A percentile compares a stretch with the other conserved stretches of the same genome.
phyloP scores from a whole-genome alignment of 768 basidiomycete species.

The Saitozyma sp. region DNA sequence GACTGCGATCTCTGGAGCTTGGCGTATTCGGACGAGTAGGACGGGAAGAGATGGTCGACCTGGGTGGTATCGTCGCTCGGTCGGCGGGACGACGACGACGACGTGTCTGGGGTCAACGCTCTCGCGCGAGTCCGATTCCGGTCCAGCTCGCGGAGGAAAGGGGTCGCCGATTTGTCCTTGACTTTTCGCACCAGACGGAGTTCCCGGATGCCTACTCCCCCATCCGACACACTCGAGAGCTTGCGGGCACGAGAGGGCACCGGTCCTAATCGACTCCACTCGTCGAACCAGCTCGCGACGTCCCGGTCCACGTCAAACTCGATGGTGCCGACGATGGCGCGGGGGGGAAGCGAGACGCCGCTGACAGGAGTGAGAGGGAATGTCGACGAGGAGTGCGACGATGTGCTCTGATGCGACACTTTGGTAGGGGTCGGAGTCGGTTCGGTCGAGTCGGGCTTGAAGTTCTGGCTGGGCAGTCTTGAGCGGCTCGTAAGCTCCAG shows the following conservation, averaged over 20 bases:
- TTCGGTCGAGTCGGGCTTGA: conserved; percentile 3
- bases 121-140: not conserved
- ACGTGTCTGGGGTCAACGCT: not conserved
- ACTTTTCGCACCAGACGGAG: conserved; percentile 17
- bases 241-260: conserved; percentile 12
- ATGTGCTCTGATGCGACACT: conserved; percentile 1
- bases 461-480: too few relatives aligned
- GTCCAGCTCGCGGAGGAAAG: conserved; percentile 27
- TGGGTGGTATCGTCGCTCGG: too few relatives aligned
- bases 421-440: conserved; percentile 1
- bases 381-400: conserved; percentile 10
- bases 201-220: conserved; percentile 18
- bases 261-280: conserved; percentile 58
- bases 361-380: conserved; percentile 10
- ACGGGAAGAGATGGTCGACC: too few relatives aligned
- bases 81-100: too few relatives aligned
- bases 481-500: conserved; percentile 17
- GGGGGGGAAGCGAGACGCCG: conserved; percentile 11
- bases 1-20: too few relatives aligned
- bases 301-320: conserved; percentile 82
- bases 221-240: conserved; percentile 18
- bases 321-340: conserved; percentile 71
- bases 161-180: conserved; percentile 1
- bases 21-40: too few relatives aligned
- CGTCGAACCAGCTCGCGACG: conserved; percentile 74